phyloP scores from a whole-genome alignment of 2,329 filamentous ascomycete genomes.

The Talaromyces funiculosus region DNA sequence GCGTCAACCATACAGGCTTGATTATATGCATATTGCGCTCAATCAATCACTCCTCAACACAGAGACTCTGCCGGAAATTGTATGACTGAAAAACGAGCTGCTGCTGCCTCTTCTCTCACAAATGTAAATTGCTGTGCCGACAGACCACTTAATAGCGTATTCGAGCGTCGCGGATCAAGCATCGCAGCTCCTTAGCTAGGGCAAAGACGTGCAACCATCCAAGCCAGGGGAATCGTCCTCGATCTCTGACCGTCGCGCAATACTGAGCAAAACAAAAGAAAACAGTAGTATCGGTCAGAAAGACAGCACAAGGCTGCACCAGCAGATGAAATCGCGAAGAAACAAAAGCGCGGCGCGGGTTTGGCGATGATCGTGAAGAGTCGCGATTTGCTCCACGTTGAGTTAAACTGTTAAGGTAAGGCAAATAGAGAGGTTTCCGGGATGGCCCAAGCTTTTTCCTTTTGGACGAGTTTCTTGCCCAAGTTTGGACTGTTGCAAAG shows the following conservation, averaged over 20 bases:
- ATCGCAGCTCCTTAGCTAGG: slow-evolving; percentile 12
- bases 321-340: neutral
- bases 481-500: slow-evolving; percentile 1
- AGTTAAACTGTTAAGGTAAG: neutral
- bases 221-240: neutral
- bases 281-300: neutral
- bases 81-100: neutral
- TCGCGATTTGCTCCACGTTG: slow-evolving; percentile 34
- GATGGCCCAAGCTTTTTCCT: slow-evolving; percentile 30
- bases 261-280: neutral
- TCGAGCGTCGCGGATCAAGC: slow-evolving; percentile 7
- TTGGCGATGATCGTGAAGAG: slow-evolving; percentile 18
- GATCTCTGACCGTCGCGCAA: neutral
- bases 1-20: slow-evolving; percentile 92
- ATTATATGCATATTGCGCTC: slow-evolving; percentile 66
- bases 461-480: neutral
- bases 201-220: neutral
- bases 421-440: neutral
- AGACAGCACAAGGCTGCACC: neutral
- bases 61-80: neutral
- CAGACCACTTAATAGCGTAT: neutral
- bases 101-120: neutral
- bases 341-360: neutral
- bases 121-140: neutral
- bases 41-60: neutral